Percentiles rank a stretch among this genome's conserved stretches.
Conservation (phyloP, 139 green algal genomes). For the Asterochloris sp. region DNA sequence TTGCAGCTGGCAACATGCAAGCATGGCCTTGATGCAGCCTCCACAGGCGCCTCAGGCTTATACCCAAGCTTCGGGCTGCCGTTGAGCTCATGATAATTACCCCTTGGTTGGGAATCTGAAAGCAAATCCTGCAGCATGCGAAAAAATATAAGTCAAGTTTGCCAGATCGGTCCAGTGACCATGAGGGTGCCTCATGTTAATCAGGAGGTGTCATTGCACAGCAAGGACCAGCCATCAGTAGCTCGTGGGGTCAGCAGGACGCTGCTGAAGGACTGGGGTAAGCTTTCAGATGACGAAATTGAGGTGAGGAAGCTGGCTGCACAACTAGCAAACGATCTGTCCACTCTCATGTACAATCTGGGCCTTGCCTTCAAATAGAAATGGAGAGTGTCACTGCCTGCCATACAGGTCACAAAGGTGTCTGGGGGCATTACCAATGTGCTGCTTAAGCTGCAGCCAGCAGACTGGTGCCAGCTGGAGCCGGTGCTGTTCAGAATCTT, state of each 20-base stretch:
- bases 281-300: constrained; percentile 9
- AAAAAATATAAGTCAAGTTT: no score
- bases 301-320: neutral
- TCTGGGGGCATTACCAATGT: constrained; percentile 88
- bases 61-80: no score
- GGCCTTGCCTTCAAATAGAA: neutral
- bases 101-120: no score
- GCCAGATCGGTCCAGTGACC: no score
- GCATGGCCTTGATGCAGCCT: no score
- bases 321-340: neutral
- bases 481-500: constrained; percentile 84
- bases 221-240: no score
- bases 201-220: no score
- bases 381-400: neutral
- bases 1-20: no score
- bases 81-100: no score
- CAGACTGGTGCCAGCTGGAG: neutral
- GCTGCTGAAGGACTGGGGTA: constrained; percentile 39
- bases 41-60: no score
- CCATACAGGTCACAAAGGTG: constrained; percentile 57
- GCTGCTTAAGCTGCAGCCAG: constrained; percentile 57
- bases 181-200: no score
- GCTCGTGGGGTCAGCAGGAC: constrained; percentile 22
- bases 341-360: neutral
- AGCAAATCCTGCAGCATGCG: no score